A percentile compares a stretch with the other conserved stretches of the same genome.
Evolutionary conservation across 192 early-diverging fungal genomes (phyloP).

Genomic region (Rhizoclosmatium globosum): DNA sequence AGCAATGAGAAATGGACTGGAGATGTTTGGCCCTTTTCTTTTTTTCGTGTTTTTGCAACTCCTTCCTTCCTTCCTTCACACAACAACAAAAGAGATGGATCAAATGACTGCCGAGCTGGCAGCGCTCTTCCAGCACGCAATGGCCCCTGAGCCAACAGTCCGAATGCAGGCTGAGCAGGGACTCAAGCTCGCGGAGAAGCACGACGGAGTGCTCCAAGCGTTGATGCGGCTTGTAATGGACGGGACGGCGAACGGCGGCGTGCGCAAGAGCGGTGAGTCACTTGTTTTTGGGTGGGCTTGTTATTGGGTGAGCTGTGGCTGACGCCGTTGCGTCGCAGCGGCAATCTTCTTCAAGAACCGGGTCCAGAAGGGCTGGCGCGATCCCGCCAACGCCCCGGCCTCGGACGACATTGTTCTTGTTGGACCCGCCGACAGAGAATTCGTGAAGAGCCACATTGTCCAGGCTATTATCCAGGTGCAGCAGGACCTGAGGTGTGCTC

Average conservation of each 20-base stretch:
- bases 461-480: slow-evolving; percentile 75
- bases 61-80: too few relatives aligned
- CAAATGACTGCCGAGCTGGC: not conserved
- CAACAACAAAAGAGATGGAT: not conserved
- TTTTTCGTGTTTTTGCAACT: too few relatives aligned
- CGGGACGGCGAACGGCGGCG: slow-evolving; percentile 27
- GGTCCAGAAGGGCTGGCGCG: slow-evolving; percentile 74
- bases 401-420: slow-evolving; percentile 59
- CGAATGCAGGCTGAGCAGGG: slow-evolving; percentile 86
- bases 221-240: slow-evolving; percentile 50
- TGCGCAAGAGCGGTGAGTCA: slow-evolving; percentile 52
- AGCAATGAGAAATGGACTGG: too few relatives aligned
- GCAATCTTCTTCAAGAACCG: slow-evolving; percentile 94
- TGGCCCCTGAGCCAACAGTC: slow-evolving; percentile 78
- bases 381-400: slow-evolving; percentile 36
- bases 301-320: not conserved
- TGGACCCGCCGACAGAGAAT: slow-evolving; percentile 64
- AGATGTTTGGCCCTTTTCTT: too few relatives aligned
- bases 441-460: slow-evolving; percentile 79
- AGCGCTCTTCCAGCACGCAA: slow-evolving; percentile 44
- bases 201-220: slow-evolving; percentile 59
- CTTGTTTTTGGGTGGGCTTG: not conserved
- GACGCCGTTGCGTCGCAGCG: slow-evolving; percentile 33
- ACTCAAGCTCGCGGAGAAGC: slow-evolving; percentile 65
- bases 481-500: slow-evolving; percentile 69